phyloP scores from a whole-genome alignment of 2,329 filamentous ascomycete species.

The Akanthomyces muscarius region DNA sequence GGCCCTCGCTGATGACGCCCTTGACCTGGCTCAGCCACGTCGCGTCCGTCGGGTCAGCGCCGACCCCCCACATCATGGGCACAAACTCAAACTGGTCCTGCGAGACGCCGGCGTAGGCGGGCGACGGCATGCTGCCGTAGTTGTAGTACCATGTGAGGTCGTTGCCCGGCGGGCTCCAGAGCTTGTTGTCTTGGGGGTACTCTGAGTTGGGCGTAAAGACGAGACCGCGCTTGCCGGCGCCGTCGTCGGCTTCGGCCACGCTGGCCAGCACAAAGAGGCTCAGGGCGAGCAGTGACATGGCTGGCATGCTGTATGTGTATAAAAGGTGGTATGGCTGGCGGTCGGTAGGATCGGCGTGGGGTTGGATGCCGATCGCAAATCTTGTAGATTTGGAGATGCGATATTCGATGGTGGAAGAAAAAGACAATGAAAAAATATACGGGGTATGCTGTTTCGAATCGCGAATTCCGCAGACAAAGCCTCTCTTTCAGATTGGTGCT shows the following conservation, averaged over 20 bases:
- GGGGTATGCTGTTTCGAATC: neutral
- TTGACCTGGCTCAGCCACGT: conserved; percentile 60
- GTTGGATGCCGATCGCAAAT: conserved; percentile 2
- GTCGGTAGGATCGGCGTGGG: conserved; percentile 2
- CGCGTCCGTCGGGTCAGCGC: conserved; percentile 44
- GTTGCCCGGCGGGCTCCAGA: conserved; percentile 56
- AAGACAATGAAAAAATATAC: neutral
- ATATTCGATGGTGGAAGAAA: neutral
- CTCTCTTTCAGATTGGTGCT: neutral
- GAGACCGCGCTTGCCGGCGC: conserved; percentile 66
- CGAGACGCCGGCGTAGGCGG: conserved; percentile 43
- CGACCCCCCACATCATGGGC: conserved; percentile 73
- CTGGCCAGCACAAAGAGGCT: conserved; percentile 22
- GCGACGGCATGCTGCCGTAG: conserved; percentile 57
- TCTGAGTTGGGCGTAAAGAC: conserved; percentile 58
- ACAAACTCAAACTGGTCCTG: conserved; percentile 66
- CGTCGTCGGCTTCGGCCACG: conserved; percentile 32
- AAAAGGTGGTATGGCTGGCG: neutral
- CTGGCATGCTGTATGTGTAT: neutral
- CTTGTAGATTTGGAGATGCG: neutral
- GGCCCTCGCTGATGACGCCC: conserved; percentile 44
- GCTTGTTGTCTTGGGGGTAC: conserved; percentile 56
- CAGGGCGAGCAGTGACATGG: conserved; percentile 13
- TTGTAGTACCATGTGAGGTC: conserved; percentile 84
- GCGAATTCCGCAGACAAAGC: neutral